phyloP scores from a whole-genome alignment of 768 basidiomycete species.

The Tricholoma bakamatsutake region DNA sequence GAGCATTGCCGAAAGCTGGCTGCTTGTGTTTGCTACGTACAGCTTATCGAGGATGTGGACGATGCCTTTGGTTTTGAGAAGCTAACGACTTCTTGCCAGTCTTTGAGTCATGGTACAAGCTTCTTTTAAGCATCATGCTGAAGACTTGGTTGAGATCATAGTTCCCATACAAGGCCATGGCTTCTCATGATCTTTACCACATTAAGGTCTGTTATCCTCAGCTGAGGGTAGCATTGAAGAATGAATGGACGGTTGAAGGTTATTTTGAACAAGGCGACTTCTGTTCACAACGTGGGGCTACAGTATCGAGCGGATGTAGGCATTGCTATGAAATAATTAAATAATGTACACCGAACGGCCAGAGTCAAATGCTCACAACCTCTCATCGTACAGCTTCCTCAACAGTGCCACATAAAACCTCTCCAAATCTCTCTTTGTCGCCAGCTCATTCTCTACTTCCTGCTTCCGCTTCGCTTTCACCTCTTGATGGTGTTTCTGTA shows the following conservation, averaged over 20 bases:
- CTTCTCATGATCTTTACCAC: too few relatives aligned
- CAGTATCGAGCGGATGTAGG: background rate
- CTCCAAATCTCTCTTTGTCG: conserved; percentile 73
- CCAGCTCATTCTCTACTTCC: conserved; percentile 40
- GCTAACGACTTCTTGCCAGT: too few relatives aligned
- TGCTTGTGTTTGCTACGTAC: background rate
- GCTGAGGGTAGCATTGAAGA: too few relatives aligned
- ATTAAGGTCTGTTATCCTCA: too few relatives aligned
- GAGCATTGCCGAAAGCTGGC: conserved; percentile 3
- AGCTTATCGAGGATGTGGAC: background rate
- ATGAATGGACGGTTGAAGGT: too few relatives aligned
- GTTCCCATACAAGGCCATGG: too few relatives aligned
- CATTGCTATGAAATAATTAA: background rate
- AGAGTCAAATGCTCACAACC: conserved; percentile 44
- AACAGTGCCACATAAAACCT: conserved; percentile 86
- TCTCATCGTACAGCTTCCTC: conserved; percentile 90
- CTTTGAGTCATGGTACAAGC: too few relatives aligned
- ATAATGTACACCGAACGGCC: background rate
- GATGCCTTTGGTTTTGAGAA: too few relatives aligned
- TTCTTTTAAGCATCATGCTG: too few relatives aligned
- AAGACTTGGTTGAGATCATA: too few relatives aligned
- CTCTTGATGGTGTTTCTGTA: conserved; percentile 20
- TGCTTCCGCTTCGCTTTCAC: conserved; percentile 22
- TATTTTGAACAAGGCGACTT: background rate
- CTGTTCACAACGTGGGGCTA: background rate